These are phyloP conservation scores for Metschnikowia cerradonensis DNA, from an alignment of 805 yeast species.

Conservation along the genomic window DNA sequence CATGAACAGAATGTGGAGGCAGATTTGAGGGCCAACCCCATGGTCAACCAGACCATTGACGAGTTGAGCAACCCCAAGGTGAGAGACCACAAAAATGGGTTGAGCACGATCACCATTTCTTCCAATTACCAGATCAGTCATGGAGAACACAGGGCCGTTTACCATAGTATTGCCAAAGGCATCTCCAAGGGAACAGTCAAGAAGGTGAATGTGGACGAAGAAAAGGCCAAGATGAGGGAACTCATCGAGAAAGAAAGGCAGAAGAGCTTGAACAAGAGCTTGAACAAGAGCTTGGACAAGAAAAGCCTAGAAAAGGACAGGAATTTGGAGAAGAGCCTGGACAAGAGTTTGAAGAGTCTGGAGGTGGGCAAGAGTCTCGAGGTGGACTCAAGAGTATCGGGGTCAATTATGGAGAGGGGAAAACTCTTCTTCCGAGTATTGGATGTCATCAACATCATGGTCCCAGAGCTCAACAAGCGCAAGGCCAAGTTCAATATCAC, in stretches of 20 bases:
- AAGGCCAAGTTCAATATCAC: conserved; percentile 50
- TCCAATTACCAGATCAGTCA: background rate
- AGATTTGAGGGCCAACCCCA: background rate
- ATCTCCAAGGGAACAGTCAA: conserved; percentile 1
- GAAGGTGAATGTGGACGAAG: background rate
- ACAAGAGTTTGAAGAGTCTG: background rate
- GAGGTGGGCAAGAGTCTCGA: too few relatives aligned
- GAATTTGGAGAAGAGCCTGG: background rate
- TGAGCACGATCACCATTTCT: conserved; percentile 34
- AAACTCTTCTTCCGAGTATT: conserved; percentile 50
- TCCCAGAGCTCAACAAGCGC: conserved; percentile 44
- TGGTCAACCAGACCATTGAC: background rate
- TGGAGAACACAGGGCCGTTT: background rate
- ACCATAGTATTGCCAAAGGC: conserved; percentile 4
- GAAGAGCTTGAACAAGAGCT: background rate
- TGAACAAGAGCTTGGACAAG: background rate
- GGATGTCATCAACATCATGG: conserved; percentile 41
- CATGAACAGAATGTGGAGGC: background rate
- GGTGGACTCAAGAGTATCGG: background rate
- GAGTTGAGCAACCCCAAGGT: conserved; percentile 18
- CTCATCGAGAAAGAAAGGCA: too few relatives aligned
- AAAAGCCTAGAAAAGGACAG: background rate
- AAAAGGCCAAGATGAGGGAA: background rate
- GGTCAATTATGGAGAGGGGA: conserved; percentile 41
- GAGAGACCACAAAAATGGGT: conserved; percentile 19